phyloP scores from a whole-genome alignment of 768 basidiomycete genomes.

The Russula lepida region DNA sequence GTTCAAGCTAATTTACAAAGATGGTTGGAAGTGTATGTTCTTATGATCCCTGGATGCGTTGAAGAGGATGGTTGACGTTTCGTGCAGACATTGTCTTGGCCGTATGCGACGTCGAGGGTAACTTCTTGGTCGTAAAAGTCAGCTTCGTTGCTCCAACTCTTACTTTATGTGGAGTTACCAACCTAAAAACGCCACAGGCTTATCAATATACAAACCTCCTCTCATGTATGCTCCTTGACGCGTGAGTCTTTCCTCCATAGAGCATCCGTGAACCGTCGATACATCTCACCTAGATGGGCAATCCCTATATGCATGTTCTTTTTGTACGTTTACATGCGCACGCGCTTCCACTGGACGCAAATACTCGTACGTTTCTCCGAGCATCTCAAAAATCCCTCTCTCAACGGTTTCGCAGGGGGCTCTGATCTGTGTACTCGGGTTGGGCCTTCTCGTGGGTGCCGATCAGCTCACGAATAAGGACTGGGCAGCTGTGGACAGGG shows the following conservation, averaged over 20 bases:
- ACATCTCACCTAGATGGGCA: constrained; percentile 52
- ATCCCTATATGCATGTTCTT: constrained; percentile 82
- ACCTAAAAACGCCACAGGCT: constrained; percentile 35
- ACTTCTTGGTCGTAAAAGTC: constrained; percentile 77
- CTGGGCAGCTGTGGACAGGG: constrained; percentile 53
- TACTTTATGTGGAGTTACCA: not conserved
- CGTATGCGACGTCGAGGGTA: constrained; percentile 78
- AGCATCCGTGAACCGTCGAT: not conserved
- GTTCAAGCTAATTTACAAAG: constrained; percentile 59
- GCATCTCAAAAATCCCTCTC: not conserved
- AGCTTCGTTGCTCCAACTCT: not conserved
- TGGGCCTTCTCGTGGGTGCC: constrained; percentile 72
- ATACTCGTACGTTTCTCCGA: constrained; percentile 44
- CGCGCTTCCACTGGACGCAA: constrained; percentile 78
- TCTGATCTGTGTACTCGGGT: constrained; percentile 61
- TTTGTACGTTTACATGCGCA: constrained; percentile 76
- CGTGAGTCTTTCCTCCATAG: constrained; percentile 37
- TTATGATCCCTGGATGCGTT: not conserved
- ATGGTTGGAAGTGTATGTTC: constrained; percentile 81
- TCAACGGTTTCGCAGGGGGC: constrained; percentile 43
- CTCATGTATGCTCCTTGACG: constrained; percentile 89
- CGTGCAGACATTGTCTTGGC: constrained; percentile 65
- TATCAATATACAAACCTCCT: constrained; percentile 81
- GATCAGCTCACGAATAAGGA: constrained; percentile 74
- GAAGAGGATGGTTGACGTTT: not conserved